These are phyloP conservation scores for Phytophthora agathidicida DNA, from an alignment of 352 stramenopile genomes.

Conservation along the genomic window DNA sequence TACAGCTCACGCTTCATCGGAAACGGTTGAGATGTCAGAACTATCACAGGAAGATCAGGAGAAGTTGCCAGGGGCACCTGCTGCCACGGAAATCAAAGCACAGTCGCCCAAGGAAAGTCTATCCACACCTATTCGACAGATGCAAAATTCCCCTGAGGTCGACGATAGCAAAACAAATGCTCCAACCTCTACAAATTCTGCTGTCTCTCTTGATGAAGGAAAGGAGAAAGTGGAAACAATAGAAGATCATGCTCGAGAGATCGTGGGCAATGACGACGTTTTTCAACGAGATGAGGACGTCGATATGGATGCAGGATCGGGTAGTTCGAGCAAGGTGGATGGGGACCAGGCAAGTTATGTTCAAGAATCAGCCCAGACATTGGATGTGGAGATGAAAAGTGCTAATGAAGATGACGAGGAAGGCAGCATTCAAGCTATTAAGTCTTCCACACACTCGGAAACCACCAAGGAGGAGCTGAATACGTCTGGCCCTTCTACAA, in stretches of 20 bases:
- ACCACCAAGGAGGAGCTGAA: background rate
- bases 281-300: slow-evolving; percentile 13
- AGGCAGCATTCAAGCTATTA: background rate
- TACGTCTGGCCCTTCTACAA: background rate
- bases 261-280: background rate
- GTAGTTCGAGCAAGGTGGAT: slow-evolving; percentile 9
- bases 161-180: background rate
- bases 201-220: background rate
- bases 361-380: background rate
- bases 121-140: background rate
- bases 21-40: slow-evolving; percentile 1
- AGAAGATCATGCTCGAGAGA: no score
- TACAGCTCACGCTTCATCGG: background rate
- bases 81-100: background rate
- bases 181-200: background rate
- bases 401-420: background rate
- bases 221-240: background rate
- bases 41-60: background rate
- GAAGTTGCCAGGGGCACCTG: slow-evolving; percentile 1
- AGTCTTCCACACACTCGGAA: no score
- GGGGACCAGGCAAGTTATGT: background rate
- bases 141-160: slow-evolving; percentile 2
- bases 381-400: slow-evolving; percentile 23
- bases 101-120: background rate
- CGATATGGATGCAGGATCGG: slow-evolving; percentile 5